Evolutionary conservation across 345 rosid genomes (phyloP).

Genomic region (Gossypium turneri): DNA sequence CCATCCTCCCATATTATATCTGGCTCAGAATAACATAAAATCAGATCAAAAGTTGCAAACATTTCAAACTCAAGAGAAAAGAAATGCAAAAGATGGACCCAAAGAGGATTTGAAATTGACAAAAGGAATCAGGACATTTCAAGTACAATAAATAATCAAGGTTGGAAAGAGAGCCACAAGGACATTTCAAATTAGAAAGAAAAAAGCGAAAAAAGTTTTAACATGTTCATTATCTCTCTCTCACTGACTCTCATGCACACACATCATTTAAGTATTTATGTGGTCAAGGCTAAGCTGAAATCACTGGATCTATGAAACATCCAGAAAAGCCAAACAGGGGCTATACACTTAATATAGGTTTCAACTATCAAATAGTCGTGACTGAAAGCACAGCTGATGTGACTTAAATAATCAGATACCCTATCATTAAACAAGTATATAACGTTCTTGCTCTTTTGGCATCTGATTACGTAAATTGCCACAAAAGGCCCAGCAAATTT

Average conservation of each 20-base stretch:
- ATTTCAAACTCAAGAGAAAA: background rate
- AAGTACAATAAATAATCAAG: background rate
- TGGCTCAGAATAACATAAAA: constrained; percentile 32
- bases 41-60: background rate
- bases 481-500: background rate
- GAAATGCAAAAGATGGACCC: background rate
- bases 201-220: background rate
- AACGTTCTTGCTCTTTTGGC: background rate
- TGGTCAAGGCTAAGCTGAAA: background rate
- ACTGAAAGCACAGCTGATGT: background rate
- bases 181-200: background rate
- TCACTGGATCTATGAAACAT: background rate
- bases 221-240: background rate
- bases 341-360: background rate
- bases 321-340: background rate
- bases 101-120: background rate
- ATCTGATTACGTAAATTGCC: background rate
- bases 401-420: background rate
- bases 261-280: background rate
- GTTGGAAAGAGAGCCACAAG: background rate
- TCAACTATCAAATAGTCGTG: background rate
- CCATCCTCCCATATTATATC: constrained; percentile 67
- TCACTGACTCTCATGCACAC: background rate
- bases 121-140: background rate
- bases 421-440: background rate